Base-by-base conservation (phyloP, 2,329 filamentous ascomycete genomes). In the Fusarium mangiferae region DNA sequence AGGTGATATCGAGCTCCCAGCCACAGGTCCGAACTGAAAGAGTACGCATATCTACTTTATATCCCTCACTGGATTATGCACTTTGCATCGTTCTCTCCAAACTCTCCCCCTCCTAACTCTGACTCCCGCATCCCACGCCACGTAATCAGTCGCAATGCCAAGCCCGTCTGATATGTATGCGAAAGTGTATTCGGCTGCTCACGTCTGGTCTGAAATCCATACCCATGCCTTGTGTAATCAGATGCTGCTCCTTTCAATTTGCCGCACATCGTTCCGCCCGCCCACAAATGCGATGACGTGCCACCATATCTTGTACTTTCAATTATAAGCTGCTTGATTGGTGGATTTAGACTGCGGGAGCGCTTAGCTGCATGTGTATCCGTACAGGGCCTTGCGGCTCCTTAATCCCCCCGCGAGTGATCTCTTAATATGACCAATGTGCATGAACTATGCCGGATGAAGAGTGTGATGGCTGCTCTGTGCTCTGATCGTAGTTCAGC, bases 1-100 rank as follows among this genome's bases (percentile, higher is more conserved):
- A 33, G 7, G 5, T 13, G 28, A 33, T n/a, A 18, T 0, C 17
- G 18, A 7, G 15, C 46, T n/a, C 5, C 2, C 12, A 18, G 28
- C 0, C 5, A 12, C 18, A 14, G 18, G 24, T 15, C 12, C 20
- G 0, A 10, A 20, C 24, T 46, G 13, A 6, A 28, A 12, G 10
- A 5, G 12, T 2, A 44, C 5, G 24, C 4, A 8, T 46, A 15
- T 22, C 26, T 48, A 15, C 5, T 7, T 26, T 13, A 6, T 22
- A 48, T 6, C 24, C 18, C 6, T 24, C 14, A 22, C 18, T 26
- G 14, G 4, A 30, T n/a, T 35, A 3, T 20, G 4, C 12, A 51
- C 30, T 10, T 6, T 24, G 6, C 12, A 35, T 51, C 9, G 22
- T 10, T 14, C 6, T 8, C 17, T 14, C 11, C 11, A 24, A 24